A percentile compares a stretch with the other conserved stretches of the same genome.
Conservation (phyloP, 2,329 filamentous ascomycete species). For the Shiraia sp. region DNA sequence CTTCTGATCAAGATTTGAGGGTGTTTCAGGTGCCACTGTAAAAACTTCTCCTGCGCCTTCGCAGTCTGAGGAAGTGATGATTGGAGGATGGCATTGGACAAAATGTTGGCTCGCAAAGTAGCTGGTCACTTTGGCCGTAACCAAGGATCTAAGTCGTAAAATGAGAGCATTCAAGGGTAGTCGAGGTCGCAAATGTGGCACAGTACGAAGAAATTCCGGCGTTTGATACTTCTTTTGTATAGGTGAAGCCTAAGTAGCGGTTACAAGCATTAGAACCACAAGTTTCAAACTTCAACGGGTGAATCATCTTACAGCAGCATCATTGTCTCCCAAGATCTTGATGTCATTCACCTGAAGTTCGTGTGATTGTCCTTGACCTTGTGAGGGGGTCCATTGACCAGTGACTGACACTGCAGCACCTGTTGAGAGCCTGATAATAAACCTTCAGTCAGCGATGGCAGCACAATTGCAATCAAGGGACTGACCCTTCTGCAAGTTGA, state of each 20-base stretch:
- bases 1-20: constrained; percentile 17
- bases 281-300: constrained; percentile 1
- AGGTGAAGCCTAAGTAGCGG: constrained; percentile 71
- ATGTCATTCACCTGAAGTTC: constrained; percentile 78
- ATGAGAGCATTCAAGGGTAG: constrained; percentile 80
- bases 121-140: constrained; percentile 70
- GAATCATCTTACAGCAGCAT: constrained; percentile 69
- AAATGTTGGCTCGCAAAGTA: constrained; percentile 76
- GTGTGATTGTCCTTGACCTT: constrained; percentile 70
- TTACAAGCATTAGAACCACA: constrained; percentile 20
- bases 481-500: constrained; percentile 72
- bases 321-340: constrained; percentile 73
- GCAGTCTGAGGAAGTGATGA: constrained; percentile 96
- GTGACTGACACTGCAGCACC: constrained; percentile 78
- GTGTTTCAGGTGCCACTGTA: constrained; percentile 55
- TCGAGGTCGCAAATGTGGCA: constrained; percentile 84
- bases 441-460: constrained; percentile 16
- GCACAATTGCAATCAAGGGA: constrained; percentile 13
- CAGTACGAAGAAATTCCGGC: constrained; percentile 81
- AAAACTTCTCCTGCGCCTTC: constrained; percentile 97
- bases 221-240: constrained; percentile 97
- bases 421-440: constrained; percentile 68
- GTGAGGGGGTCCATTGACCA: constrained; percentile 76
- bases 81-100: constrained; percentile 85
- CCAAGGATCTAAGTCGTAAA: constrained; percentile 79